A percentile compares a stretch with the other conserved stretches of the same genome.
Evolutionary conservation across 345 rosid genomes (phyloP).

Genomic region (Litchi chinensis): DNA sequence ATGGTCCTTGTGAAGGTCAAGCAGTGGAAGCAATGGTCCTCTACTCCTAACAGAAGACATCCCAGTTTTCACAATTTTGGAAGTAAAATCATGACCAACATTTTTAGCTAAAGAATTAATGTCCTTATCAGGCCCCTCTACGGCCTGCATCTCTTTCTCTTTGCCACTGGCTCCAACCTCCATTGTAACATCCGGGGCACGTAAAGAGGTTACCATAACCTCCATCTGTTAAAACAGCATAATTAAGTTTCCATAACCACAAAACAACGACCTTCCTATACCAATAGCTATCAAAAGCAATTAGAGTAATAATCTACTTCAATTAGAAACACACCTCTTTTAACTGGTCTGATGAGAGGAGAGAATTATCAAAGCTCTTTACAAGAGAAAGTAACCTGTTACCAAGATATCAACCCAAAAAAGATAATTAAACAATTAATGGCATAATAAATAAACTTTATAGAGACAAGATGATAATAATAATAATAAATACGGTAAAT

Average conservation of each 20-base stretch:
- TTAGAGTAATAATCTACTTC: neutral
- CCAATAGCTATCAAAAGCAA: neutral
- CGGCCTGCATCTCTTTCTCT: conserved; percentile 35
- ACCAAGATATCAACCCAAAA: conserved; percentile 14
- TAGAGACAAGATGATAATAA: neutral
- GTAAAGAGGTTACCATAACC: conserved; percentile 41
- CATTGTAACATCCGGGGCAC: conserved; percentile 27
- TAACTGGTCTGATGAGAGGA: conserved; percentile 54
- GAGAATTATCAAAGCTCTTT: conserved; percentile 46
- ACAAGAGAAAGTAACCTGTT: conserved; percentile 67
- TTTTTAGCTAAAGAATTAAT: conserved; percentile 30
- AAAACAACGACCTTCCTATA: conserved; percentile 20
- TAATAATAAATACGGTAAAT: neutral
- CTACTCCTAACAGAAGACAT: conserved; percentile 48
- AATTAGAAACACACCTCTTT: conserved; percentile 59
- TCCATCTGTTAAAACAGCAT: conserved; percentile 57
- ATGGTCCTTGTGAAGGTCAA: conserved; percentile 94
- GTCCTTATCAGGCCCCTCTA: conserved; percentile 30
- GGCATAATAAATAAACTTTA: neutral
- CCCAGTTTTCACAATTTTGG: conserved; percentile 35
- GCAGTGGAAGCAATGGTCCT: conserved; percentile 62
- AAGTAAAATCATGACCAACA: conserved; percentile 27
- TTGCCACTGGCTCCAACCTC: conserved; percentile 30
- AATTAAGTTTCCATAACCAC: conserved; percentile 22
- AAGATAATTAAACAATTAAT: conserved; percentile 10